These are phyloP conservation scores for Fragosphaeria purpurea DNA, from an alignment of 2,329 filamentous ascomycete genomes.

Conservation along the genomic window DNA sequence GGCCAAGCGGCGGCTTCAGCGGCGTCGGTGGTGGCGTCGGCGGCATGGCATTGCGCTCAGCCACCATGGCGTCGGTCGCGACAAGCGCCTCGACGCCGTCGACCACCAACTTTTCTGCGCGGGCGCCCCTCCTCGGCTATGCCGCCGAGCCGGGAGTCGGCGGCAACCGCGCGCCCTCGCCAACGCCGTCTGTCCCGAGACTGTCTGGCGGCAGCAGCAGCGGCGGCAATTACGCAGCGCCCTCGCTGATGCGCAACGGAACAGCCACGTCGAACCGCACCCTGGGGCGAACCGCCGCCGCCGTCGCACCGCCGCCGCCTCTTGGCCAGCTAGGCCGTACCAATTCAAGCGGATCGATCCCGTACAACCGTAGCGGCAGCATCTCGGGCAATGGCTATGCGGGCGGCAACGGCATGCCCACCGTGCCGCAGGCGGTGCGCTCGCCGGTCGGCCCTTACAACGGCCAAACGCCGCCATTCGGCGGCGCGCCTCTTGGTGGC, in stretches of 20 bases:
- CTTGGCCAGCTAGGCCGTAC: constrained; percentile 15
- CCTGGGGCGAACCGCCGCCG: constrained; percentile 12
- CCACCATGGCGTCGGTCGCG: constrained; percentile 17
- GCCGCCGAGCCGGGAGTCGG: constrained; percentile 22
- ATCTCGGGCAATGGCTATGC: constrained; percentile 13
- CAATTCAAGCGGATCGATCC: constrained; percentile 16
- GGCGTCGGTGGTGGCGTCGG: no score
- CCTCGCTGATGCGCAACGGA: constrained; percentile 13
- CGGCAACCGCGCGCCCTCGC: constrained; percentile 17
- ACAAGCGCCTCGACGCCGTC: constrained; percentile 9
- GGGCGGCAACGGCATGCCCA: constrained; percentile 15
- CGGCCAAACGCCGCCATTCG: not conserved
- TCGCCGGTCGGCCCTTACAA: constrained; percentile 15
- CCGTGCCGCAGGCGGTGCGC: constrained; percentile 17
- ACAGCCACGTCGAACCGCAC: constrained; percentile 18
- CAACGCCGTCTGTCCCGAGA: constrained; percentile 14
- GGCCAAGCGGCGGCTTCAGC: constrained; percentile 34
- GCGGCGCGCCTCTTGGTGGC: no score
- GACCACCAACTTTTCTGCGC: constrained; percentile 17
- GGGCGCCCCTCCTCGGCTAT: constrained; percentile 19
- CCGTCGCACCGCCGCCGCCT: not conserved
- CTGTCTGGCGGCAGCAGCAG: not conserved
- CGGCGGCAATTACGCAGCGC: constrained; percentile 10
- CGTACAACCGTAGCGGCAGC: constrained; percentile 3
- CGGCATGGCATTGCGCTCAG: constrained; percentile 23